phyloP scores from a whole-genome alignment of 2,329 filamentous ascomycete species.

The Colletotrichum neosansevieriae region DNA sequence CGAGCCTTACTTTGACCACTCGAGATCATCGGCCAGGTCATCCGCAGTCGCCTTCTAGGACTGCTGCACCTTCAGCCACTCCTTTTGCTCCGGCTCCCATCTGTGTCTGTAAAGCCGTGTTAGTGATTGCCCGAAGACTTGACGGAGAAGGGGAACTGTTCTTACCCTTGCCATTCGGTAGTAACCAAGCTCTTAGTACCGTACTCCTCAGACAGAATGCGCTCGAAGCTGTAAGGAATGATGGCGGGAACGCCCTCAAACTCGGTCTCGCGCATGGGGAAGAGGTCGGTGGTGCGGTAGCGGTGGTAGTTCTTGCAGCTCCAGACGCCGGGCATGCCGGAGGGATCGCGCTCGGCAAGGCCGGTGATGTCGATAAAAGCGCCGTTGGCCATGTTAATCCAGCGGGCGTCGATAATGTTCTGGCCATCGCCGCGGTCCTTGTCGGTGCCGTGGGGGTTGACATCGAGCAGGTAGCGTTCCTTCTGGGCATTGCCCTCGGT shows the following conservation, averaged over 20 bases:
- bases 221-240: conserved; percentile 77
- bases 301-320: conserved; percentile 84
- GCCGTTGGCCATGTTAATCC: conserved; percentile 82
- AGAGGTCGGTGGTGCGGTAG: conserved; percentile 78
- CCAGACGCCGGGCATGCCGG: conserved; percentile 72
- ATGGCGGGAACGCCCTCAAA: conserved; percentile 80
- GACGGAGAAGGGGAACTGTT: neutral
- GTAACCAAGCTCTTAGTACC: conserved; percentile 68
- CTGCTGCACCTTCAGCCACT: conserved; percentile 65
- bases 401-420: conserved; percentile 87
- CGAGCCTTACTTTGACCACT: conserved; percentile 2
- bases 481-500: conserved; percentile 55
- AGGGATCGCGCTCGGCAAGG: conserved; percentile 74
- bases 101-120: conserved; percentile 61
- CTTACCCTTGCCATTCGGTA: conserved; percentile 73
- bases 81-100: conserved; percentile 68
- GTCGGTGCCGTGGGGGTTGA: conserved; percentile 78
- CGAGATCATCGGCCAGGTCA: neutral
- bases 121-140: neutral
- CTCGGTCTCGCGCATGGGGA: conserved; percentile 77
- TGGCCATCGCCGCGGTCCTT: conserved; percentile 73
- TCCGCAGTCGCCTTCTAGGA: conserved; percentile 4
- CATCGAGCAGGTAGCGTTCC: conserved; percentile 76
- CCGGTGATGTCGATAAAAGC: conserved; percentile 89
- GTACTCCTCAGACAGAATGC: conserved; percentile 75